Base-by-base conservation (phyloP, 345 rosid genomes). In the Rhizophora mangle region DNA sequence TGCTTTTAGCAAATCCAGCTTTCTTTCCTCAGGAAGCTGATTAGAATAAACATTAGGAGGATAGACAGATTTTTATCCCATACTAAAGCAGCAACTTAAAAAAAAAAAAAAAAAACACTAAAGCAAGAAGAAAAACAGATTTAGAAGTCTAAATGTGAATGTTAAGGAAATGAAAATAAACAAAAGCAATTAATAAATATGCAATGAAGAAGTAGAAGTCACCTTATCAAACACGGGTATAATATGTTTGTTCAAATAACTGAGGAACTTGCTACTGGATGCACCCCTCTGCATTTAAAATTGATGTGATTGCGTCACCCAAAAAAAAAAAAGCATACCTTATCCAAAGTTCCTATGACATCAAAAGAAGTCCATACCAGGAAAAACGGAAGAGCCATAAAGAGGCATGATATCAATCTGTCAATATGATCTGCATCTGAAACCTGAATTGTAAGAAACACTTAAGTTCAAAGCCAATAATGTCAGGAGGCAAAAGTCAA, bases 21-120 rank as follows among this genome's bases (percentile, higher is more conserved):
- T 92, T 77, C 98, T 84, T 68, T 87, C 98, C 83, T 92, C 97
- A 7, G 95, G 99, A 78, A 96, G 98, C 99, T 96, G 85, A 47
- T 61, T 69, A 26, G 34, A 59, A 66, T 26, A 49, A 65, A 22
- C 4, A 70, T 62, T 63, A 59, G 64, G 37, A 73, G 59, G 49
- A 51, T 36, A n/a, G 46, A 54, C 4, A 27, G 16, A 36, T 37
- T 22, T 26, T 22, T 37, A 11, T 26, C 30, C 29, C 21, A 22
- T 31, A 56, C 32, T 27, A 11, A 43, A 24, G 19, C 60, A 47
- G n/a, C 51, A 20, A 63, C 63, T 52, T 13, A 16, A 29, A 71
- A 22, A 7, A 55, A 30, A 58, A 13, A 64, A n/a, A 58, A 13
- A 64, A 29, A 22, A 4, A 10, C 16, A 58, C 8, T 21, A 46